Base-by-base conservation (phyloP, 768 basidiomycete genomes). In the Xerocomus spinulosus region DNA sequence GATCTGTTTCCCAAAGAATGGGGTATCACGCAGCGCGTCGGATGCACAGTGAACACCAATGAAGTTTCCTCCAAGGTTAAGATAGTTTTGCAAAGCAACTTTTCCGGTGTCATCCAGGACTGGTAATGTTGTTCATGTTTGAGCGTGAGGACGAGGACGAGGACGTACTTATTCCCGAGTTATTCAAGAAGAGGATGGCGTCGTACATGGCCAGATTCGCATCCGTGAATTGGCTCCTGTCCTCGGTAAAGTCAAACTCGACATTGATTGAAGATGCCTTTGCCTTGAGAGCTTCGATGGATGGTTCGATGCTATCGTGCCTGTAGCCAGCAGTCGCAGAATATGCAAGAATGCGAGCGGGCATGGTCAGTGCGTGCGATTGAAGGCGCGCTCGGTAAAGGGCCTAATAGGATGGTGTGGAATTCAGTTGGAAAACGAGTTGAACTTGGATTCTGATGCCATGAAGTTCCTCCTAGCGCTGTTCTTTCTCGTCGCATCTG, bases 271-370 rank as follows among this genome's bases (percentile, higher is more conserved):
- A 57, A n/a, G 68, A 48, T 2, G 73, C 73, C 20, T 69, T 71
- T 1, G 69, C 61, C 47, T 74, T 73, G 33, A 89, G 64, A 0
- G 76, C 77, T 35, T 76, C 64, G 23, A 85, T 77, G 4, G 86
- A 85, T 2, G 80, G 78, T 0, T 86, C 86, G 47, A 89, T 89
- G 3, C 82, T 84, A 50, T 87, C 86, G 57, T 90, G 87, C 49
- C 85, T 71, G 62, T 76, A 90, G 5, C 74, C 77, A 6, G 65
- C 60, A 1, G 83, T 87, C 2, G 77, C 77, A 18, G 83, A 79
- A 54, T 81, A 86, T 15, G 82, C 76, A 28, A 86, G 70, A 9
- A 87, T 61, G 37, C 64, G 63, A 20, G 66, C 48, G n/a, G 67
- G 46, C 64, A 66, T 68, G 17, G 35, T 49, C 5, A 6, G 7